Percentiles rank a stretch among this genome's conserved stretches.
Evolutionary conservation across 495 filamentous ascomycete genomes (phyloP).

Genomic region (Cenococcum geophilum): DNA sequence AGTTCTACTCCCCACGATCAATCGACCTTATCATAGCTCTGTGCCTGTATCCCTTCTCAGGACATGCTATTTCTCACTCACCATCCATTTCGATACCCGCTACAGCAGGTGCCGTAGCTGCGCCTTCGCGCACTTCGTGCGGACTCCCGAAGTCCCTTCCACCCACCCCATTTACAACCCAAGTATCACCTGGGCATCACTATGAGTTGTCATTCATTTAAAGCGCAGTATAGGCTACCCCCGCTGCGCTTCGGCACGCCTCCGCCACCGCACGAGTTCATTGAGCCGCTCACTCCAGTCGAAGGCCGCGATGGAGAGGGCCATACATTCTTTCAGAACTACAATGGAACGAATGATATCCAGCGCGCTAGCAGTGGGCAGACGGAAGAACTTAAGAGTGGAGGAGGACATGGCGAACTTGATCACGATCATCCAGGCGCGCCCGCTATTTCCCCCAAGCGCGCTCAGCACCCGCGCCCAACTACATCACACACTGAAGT

Average conservation of each 20-base stretch:
- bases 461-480: constrained; percentile 14
- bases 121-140: constrained; percentile 2
- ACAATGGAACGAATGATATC: neutral
- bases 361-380: neutral
- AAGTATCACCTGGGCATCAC: constrained; percentile 5
- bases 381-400: neutral
- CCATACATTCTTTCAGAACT: neutral
- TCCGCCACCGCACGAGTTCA: constrained; percentile 32
- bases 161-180: constrained; percentile 10
- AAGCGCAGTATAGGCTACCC: constrained; percentile 22
- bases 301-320: neutral
- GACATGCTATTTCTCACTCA: constrained; percentile 20
- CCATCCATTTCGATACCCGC: constrained; percentile 5
- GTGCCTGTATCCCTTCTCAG: constrained; percentile 3
- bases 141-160: constrained; percentile 16
- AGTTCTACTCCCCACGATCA: neutral
- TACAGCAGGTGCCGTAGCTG: constrained; percentile 3
- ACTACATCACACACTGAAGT: constrained; percentile 18
- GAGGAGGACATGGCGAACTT: neutral
- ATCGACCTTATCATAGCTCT: neutral
- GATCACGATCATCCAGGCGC: constrained; percentile 2
- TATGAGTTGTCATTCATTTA: constrained; percentile 23
- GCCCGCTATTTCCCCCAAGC: constrained; percentile 16
- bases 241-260: constrained; percentile 30
- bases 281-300: constrained; percentile 37